These are phyloP conservation scores for Claviceps quebecensis DNA, from an alignment of 2,329 filamentous ascomycete species.

Conservation along the genomic window DNA sequence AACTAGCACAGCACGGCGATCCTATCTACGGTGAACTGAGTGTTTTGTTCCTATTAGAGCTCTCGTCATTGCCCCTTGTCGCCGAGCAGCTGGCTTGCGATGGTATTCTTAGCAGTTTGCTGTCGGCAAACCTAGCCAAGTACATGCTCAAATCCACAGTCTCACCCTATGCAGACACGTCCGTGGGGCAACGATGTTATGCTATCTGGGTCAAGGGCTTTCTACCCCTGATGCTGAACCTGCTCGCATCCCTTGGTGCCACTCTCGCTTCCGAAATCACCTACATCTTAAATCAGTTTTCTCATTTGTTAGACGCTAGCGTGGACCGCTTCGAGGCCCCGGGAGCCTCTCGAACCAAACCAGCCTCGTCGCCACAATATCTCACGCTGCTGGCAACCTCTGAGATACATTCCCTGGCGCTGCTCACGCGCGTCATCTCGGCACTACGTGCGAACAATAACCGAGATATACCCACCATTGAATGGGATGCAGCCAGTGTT, in stretches of 20 bases:
- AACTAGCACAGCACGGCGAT: slow-evolving; percentile 61
- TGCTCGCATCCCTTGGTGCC: slow-evolving; percentile 67
- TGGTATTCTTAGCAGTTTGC: slow-evolving; percentile 65
- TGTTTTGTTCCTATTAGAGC: slow-evolving; percentile 72
- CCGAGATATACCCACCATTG: slow-evolving; percentile 58
- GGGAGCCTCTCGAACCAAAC: slow-evolving; percentile 36
- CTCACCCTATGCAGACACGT: slow-evolving; percentile 63
- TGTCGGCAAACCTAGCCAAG: slow-evolving; percentile 64
- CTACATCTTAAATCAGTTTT: slow-evolving; percentile 81
- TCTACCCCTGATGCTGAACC: slow-evolving; percentile 75
- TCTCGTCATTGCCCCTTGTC: slow-evolving; percentile 66
- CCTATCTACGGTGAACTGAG: slow-evolving; percentile 90
- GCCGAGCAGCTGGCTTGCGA: slow-evolving; percentile 87
- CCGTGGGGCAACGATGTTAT: slow-evolving; percentile 60
- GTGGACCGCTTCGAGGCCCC: slow-evolving; percentile 56
- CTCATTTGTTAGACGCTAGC: slow-evolving; percentile 59
- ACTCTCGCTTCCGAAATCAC: slow-evolving; percentile 75
- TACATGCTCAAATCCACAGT: slow-evolving; percentile 59
- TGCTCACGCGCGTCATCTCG: slow-evolving; percentile 60
- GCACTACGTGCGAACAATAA: slow-evolving; percentile 50
- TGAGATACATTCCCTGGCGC: slow-evolving; percentile 65
- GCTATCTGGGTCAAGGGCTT: slow-evolving; percentile 82
- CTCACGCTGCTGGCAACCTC: slow-evolving; percentile 61
- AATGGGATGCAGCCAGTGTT: slow-evolving; percentile 59
- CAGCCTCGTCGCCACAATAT: slow-evolving; percentile 39